A percentile compares a stretch with the other conserved stretches of the same genome.
Conservation (phyloP, 768 basidiomycete genomes). For the Floccularia luteovirens region DNA sequence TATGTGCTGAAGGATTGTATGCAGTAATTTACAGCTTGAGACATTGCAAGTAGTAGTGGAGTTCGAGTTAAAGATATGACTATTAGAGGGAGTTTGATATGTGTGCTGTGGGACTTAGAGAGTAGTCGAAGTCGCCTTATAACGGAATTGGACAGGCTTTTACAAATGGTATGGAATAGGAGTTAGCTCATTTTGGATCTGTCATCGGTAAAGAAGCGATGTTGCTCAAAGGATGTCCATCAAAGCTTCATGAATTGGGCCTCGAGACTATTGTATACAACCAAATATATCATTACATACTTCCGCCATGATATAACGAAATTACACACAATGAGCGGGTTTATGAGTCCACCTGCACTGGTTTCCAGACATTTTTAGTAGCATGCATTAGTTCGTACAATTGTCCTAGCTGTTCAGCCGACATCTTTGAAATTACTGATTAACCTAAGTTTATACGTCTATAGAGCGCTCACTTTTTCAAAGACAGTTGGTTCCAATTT, state of each 20-base stretch:
- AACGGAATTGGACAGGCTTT: no score
- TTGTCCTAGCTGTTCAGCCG: constrained; percentile 85
- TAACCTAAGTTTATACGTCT: background rate
- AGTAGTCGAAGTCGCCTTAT: no score
- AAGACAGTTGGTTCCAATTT: constrained; percentile 63
- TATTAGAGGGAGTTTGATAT: constrained; percentile 6
- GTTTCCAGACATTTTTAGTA: constrained; percentile 83
- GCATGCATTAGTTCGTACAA: constrained; percentile 93
- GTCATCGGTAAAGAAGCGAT: no score
- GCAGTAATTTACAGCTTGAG: constrained; percentile 24
- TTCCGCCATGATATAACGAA: background rate
- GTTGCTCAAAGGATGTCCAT: no score
- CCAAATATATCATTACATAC: no score
- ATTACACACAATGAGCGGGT: background rate
- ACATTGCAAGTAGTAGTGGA: constrained; percentile 19
- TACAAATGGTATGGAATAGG: no score
- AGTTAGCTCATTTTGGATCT: no score
- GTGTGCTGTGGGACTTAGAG: no score
- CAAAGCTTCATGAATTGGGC: no score
- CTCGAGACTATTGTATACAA: no score
- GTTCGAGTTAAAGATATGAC: background rate
- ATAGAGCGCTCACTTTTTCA: constrained; percentile 55
- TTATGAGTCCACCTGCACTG: constrained; percentile 20
- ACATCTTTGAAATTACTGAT: constrained; percentile 49
- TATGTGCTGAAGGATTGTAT: background rate